phyloP scores from a whole-genome alignment of 345 rosid species.

The Brassica incana region DNA sequence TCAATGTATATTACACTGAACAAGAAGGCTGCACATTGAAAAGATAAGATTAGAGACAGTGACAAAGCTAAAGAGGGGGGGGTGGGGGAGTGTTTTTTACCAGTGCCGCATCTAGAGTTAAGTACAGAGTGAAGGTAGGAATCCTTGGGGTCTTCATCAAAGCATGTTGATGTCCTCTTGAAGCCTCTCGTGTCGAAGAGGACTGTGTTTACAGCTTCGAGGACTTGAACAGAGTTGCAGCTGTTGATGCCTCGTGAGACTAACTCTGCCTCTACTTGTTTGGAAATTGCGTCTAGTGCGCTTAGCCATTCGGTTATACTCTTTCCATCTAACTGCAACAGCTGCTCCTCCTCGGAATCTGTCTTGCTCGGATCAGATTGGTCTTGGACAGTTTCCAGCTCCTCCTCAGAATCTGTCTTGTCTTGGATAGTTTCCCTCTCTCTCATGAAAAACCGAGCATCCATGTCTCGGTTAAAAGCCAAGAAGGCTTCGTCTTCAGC shows the following conservation, averaged over 20 bases:
- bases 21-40: constrained; percentile 63
- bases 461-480: constrained; percentile 57
- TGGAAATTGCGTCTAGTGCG: constrained; percentile 64
- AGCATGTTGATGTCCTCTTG: constrained; percentile 50
- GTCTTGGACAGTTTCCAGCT: too few relatives aligned
- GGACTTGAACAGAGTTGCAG: constrained; percentile 71
- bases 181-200: constrained; percentile 80
- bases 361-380: neutral
- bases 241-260: constrained; percentile 70
- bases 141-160: constrained; percentile 61
- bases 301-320: constrained; percentile 61
- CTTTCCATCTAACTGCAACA: constrained; percentile 69
- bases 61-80: constrained; percentile 15
- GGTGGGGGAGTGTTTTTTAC: constrained; percentile 40
- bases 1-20: constrained; percentile 90
- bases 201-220: constrained; percentile 79
- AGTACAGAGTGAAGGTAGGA: constrained; percentile 79
- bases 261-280: constrained; percentile 82
- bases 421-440: constrained; percentile 35
- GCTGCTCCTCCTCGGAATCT: constrained; percentile 17
- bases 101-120: constrained; percentile 70
- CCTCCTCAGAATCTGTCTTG: constrained; percentile 47
- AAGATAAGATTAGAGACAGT: neutral
- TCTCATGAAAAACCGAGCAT: constrained; percentile 47
- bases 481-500: constrained; percentile 87